A percentile compares a stretch with the other conserved stretches of the same genome.
Evolutionary conservation across 2,329 filamentous ascomycete species (phyloP).

Genomic region (Nemania sp.): DNA sequence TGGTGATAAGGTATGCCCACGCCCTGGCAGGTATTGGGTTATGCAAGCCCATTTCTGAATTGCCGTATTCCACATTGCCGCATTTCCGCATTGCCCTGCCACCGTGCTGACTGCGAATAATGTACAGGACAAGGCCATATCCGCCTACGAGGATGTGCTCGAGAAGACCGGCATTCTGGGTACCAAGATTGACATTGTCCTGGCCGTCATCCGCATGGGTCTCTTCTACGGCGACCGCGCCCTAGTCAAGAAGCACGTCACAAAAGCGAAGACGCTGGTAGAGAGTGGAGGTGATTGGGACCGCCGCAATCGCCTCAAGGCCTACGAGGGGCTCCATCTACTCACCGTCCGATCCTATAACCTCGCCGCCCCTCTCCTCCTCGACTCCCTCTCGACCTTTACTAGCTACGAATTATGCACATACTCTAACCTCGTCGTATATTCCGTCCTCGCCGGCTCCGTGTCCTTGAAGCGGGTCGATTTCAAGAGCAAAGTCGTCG

Average conservation of each 20-base stretch:
- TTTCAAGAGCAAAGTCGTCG: constrained; percentile 98
- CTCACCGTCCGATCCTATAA: constrained; percentile 91
- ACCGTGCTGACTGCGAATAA: not conserved
- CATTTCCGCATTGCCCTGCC: not conserved
- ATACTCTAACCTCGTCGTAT: constrained; percentile 92
- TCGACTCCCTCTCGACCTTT: constrained; percentile 97
- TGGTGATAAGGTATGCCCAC: constrained; percentile 79
- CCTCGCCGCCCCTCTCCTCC: constrained; percentile 85
- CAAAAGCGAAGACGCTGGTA: constrained; percentile 85
- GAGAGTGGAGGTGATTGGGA: constrained; percentile 98
- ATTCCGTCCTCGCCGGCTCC: constrained; percentile 92
- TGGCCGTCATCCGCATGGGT: constrained; percentile 93
- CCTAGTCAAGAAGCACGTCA: constrained; percentile 90
- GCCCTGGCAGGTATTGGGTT: not conserved
- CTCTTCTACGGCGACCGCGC: constrained; percentile 95
- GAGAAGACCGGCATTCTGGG: constrained; percentile 97
- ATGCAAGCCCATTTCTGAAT: no score
- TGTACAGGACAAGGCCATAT: constrained; percentile 84
- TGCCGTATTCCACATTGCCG: not conserved
- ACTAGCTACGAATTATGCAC: constrained; percentile 98
- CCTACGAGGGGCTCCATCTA: constrained; percentile 92
- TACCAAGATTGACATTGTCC: constrained; percentile 94
- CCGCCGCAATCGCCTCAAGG: constrained; percentile 95
- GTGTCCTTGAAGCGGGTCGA: constrained; percentile 95
- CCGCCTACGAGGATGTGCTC: constrained; percentile 88